Percentiles rank a stretch among this genome's conserved stretches.
These are phyloP conservation scores for Phoenix roebelenii DNA, from an alignment of 176 grass and related monocot genomes.

Conservation along the genomic window DNA sequence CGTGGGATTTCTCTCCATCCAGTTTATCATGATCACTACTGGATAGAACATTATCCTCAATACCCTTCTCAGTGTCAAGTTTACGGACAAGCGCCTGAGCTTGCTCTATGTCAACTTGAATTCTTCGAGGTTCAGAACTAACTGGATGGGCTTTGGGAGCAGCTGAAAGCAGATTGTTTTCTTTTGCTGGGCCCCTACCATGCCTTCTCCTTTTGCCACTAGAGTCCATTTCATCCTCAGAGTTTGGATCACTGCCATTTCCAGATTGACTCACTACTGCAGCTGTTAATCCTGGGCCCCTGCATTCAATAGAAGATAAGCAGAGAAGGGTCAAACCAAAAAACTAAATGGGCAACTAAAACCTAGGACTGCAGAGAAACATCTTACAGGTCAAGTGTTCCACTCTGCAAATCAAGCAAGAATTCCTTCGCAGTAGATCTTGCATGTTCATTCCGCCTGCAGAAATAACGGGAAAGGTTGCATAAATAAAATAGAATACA, in stretches of 20 bases:
- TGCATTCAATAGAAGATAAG: slow-evolving; percentile 21
- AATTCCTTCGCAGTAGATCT: slow-evolving; percentile 61
- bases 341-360: background rate
- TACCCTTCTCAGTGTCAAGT: slow-evolving; percentile 88
- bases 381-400: slow-evolving; percentile 87
- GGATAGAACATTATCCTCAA: slow-evolving; percentile 64
- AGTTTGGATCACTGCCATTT: slow-evolving; percentile 67
- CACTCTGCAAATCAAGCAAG: slow-evolving; percentile 89
- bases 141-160: slow-evolving; percentile 72
- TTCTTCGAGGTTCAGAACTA: slow-evolving; percentile 56
- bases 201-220: slow-evolving; percentile 70
- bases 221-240: slow-evolving; percentile 77
- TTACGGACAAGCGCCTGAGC: slow-evolving; percentile 54
- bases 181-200: slow-evolving; percentile 53
- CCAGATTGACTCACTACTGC: slow-evolving; percentile 34
- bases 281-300: slow-evolving; percentile 60
- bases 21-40: slow-evolving; percentile 54
- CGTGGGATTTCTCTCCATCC: slow-evolving; percentile 73
- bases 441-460: slow-evolving; percentile 38
- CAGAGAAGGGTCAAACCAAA: background rate
- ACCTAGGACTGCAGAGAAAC: background rate
- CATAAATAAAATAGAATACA: background rate
- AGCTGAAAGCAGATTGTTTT: slow-evolving; percentile 44
- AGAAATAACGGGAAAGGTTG: background rate
- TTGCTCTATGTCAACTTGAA: slow-evolving; percentile 77